phyloP scores from a whole-genome alignment of 352 stramenopile genomes.

The Thalassiosira delicatula region DNA sequence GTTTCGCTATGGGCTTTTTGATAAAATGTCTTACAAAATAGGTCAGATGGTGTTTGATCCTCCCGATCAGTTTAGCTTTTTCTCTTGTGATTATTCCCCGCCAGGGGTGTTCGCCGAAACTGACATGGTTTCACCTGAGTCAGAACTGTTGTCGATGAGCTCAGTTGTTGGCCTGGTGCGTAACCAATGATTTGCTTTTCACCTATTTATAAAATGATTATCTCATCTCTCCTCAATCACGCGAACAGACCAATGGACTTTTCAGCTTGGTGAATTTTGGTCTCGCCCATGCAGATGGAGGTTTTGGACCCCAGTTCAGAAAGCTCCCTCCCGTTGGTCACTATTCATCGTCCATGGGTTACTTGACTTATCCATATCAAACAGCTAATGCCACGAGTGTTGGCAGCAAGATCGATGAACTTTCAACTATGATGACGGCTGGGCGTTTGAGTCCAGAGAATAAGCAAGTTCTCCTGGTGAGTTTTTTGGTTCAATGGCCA shows the following conservation, averaged over 20 bases:
- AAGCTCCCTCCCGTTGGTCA: conserved; percentile 29
- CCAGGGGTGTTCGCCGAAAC: conserved; percentile 51
- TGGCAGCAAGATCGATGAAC: conserved; percentile 66
- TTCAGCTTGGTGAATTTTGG: conserved; percentile 71
- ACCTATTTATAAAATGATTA: too few species aligned
- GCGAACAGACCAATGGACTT: conserved; percentile 72
- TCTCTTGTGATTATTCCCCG: conserved; percentile 60
- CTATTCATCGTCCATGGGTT: conserved; percentile 43
- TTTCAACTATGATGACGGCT: conserved; percentile 50
- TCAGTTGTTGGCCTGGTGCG: conserved; percentile 54
- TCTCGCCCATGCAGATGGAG: conserved; percentile 50
- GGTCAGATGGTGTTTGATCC: conserved; percentile 74
- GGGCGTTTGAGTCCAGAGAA: conserved; percentile 70
- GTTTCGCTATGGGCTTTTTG: conserved; percentile 34
- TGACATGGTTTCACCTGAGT: conserved; percentile 59
- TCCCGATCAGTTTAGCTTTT: conserved; percentile 70
- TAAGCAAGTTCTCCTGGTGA: conserved; percentile 54
- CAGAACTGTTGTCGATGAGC: conserved; percentile 56
- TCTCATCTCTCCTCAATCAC: too few species aligned
- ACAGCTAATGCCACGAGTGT: conserved; percentile 12
- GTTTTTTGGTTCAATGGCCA: not conserved
- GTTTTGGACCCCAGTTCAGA: conserved; percentile 53
- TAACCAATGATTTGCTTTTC: too few species aligned
- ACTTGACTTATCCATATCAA: conserved; percentile 39
- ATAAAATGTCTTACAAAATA: conserved; percentile 54